phyloP scores from a whole-genome alignment of 768 basidiomycete species.

The Tricholoma matsutake region DNA sequence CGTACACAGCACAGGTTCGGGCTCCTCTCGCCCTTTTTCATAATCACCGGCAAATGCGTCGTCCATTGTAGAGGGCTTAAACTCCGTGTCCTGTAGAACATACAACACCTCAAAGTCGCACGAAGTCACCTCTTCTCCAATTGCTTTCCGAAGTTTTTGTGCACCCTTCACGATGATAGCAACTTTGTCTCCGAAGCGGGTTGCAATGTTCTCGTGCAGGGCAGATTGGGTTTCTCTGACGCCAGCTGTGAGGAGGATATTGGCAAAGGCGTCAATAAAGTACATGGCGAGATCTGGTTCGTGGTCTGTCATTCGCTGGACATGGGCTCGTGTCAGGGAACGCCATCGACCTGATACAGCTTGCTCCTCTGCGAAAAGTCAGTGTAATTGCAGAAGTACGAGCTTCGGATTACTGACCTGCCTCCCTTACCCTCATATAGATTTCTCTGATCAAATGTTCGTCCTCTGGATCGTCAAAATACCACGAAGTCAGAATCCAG shows the following conservation, averaged over 20 bases:
- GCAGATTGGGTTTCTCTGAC: conserved; percentile 25
- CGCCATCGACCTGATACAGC: conserved; percentile 44
- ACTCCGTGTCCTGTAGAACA: conserved; percentile 39
- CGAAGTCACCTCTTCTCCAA: conserved; percentile 56
- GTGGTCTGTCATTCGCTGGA: conserved; percentile 20
- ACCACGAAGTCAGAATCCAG: conserved; percentile 51
- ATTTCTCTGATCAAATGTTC: conserved; percentile 39
- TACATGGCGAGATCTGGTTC: conserved; percentile 33
- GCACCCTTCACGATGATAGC: conserved; percentile 41
- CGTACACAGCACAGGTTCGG: conserved; percentile 47
- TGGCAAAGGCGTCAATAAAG: conserved; percentile 37
- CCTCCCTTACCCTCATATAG: conserved; percentile 32
- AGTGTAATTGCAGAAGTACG: background rate
- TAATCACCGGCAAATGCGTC: conserved; percentile 33
- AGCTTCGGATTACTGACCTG: conserved; percentile 24
- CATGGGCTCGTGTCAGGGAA: conserved; percentile 33
- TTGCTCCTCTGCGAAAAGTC: conserved; percentile 34
- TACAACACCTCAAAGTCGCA: conserved; percentile 54
- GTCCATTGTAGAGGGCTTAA: conserved; percentile 43
- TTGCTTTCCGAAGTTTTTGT: conserved; percentile 49
- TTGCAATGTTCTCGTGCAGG: conserved; percentile 36
- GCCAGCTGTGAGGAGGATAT: conserved; percentile 39
- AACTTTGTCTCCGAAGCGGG: conserved; percentile 43
- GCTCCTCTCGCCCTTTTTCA: conserved; percentile 14
- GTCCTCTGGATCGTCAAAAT: conserved; percentile 46